Conservation (phyloP, 352 stramenopile species). For the Phytophthora sojae region DNA sequence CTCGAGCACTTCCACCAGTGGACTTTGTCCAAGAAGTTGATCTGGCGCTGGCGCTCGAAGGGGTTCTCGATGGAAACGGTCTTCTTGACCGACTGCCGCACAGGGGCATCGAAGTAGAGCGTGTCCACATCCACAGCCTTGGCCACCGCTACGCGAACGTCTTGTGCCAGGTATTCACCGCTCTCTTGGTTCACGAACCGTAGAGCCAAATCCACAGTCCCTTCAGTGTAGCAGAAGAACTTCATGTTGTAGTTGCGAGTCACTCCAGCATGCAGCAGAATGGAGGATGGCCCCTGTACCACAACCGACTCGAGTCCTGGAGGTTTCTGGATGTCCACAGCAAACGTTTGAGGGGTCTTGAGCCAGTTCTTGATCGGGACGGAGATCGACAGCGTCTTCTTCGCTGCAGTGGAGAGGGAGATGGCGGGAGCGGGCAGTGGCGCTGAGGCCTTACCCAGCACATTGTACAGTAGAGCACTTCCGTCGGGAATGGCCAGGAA, state of each 20-base stretch:
- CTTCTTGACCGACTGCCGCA: slow-evolving; percentile 85
- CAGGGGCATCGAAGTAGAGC: slow-evolving; percentile 82
- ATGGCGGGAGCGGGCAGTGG: slow-evolving; percentile 56
- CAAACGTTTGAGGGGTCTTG: slow-evolving; percentile 78
- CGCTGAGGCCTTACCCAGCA: slow-evolving; percentile 76
- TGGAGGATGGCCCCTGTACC: slow-evolving; percentile 69
- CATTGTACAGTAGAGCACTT: slow-evolving; percentile 87
- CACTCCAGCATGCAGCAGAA: slow-evolving; percentile 65
- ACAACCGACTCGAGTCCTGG: slow-evolving; percentile 52
- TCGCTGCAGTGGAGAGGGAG: slow-evolving; percentile 70
- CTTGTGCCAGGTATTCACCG: slow-evolving; percentile 88
- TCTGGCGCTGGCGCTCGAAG: slow-evolving; percentile 52
- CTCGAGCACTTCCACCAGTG: slow-evolving; percentile 88
- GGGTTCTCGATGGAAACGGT: slow-evolving; percentile 93
- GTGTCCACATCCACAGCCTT: slow-evolving; percentile 77
- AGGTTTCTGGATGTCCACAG: slow-evolving; percentile 69
- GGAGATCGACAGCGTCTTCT: slow-evolving; percentile 75
- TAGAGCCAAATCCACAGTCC: slow-evolving; percentile 55
- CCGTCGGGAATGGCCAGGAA: slow-evolving; percentile 94
- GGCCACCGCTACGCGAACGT: slow-evolving; percentile 64
- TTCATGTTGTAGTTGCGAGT: slow-evolving; percentile 87
- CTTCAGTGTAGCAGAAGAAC: slow-evolving; percentile 91
- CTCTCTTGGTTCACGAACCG: slow-evolving; percentile 85
- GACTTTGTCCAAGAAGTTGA: slow-evolving; percentile 68
- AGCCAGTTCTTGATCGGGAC: slow-evolving; percentile 92